Evolutionary conservation across 352 stramenopile genomes (phyloP).

Genomic region (Phytophthora pseudosyringae): DNA sequence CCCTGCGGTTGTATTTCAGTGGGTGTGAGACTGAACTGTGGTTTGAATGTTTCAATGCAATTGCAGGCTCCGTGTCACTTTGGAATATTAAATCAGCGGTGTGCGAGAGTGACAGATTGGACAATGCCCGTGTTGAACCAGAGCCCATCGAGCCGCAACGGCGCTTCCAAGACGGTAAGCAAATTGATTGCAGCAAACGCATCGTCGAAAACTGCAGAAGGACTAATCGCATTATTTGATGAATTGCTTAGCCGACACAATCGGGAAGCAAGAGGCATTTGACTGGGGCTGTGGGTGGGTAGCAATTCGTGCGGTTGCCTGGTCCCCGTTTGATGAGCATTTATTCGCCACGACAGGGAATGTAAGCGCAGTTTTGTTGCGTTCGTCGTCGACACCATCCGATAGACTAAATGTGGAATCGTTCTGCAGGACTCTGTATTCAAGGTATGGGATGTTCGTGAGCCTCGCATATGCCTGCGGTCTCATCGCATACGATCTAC

Average conservation of each 20-base stretch:
- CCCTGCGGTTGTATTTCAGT: background rate
- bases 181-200: background rate
- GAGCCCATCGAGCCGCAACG: slow-evolving; percentile 69
- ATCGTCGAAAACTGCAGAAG: background rate
- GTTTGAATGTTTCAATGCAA: slow-evolving; percentile 1
- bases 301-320: slow-evolving; percentile 75
- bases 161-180: slow-evolving; percentile 81
- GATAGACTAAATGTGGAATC: slow-evolving; percentile 2
- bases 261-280: slow-evolving; percentile 83
- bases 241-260: slow-evolving; percentile 63
- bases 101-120: slow-evolving; percentile 10
- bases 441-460: slow-evolving; percentile 86
- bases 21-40: slow-evolving; percentile 6
- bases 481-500: slow-evolving; percentile 85
- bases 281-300: slow-evolving; percentile 88
- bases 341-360: slow-evolving; percentile 90
- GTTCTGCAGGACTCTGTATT: slow-evolving; percentile 73
- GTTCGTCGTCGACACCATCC: background rate
- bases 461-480: slow-evolving; percentile 76
- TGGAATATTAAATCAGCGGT: slow-evolving; percentile 74
- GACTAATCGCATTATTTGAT: slow-evolving; percentile 16
- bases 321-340: slow-evolving; percentile 84
- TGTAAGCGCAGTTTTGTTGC: slow-evolving; percentile 41
- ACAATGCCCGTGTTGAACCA: background rate
- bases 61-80: slow-evolving; percentile 70